These are phyloP conservation scores for Colletotrichum salicis DNA, from an alignment of 2,329 filamentous ascomycete genomes.

Conservation along the genomic window DNA sequence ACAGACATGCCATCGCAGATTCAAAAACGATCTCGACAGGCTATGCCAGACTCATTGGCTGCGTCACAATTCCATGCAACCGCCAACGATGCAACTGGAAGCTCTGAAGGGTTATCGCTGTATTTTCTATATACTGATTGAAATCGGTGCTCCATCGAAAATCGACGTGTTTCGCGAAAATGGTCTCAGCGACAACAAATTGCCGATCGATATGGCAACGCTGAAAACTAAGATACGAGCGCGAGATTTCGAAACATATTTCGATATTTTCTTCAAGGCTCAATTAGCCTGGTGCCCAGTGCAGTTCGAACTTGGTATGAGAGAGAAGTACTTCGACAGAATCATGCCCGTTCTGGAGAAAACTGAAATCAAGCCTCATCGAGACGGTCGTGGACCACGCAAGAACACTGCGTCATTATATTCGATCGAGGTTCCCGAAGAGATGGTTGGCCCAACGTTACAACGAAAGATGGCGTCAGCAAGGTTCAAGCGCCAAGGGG, in stretches of 20 bases:
- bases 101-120: background rate
- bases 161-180: background rate
- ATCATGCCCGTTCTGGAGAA: conserved; percentile 31
- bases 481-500: background rate
- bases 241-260: too few species aligned
- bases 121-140: conserved; percentile 1
- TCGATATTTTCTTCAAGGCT: too few species aligned
- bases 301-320: conserved; percentile 32
- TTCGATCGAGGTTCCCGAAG: conserved; percentile 12
- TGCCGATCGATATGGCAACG: background rate
- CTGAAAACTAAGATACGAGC: background rate
- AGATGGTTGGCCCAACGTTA: background rate
- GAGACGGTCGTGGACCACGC: background rate
- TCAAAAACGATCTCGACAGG: background rate
- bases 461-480: background rate
- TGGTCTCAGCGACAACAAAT: background rate
- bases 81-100: background rate
- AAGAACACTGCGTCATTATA: conserved; percentile 9
- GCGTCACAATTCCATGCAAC: background rate
- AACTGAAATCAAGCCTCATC: conserved; percentile 4
- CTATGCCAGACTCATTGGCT: background rate
- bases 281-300: conserved; percentile 34
- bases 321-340: conserved; percentile 19
- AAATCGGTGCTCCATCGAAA: background rate
- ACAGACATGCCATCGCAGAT: background rate